Evolutionary conservation across 352 stramenopile genomes (phyloP).

Genomic region (Pythium biforme): DNA sequence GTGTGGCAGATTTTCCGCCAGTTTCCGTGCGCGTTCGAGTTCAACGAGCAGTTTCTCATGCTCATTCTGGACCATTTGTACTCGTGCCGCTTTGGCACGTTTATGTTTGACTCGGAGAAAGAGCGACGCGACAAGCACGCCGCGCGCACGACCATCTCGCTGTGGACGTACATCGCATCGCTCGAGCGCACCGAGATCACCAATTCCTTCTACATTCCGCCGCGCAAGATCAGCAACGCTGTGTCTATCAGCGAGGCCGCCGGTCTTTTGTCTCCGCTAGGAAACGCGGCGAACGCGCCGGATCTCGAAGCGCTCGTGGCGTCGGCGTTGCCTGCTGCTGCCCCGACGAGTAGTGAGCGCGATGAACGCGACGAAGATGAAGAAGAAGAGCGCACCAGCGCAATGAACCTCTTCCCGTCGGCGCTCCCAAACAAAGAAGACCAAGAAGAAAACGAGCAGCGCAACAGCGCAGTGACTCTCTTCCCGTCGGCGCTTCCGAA

Average conservation of each 20-base stretch:
- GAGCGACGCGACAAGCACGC: conserved; percentile 55
- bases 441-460: conserved; percentile 4
- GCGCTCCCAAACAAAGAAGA: neutral
- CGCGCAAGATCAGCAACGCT: neutral
- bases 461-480: conserved; percentile 2
- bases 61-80: conserved; percentile 82
- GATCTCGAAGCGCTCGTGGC: conserved; percentile 4
- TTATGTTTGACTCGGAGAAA: conserved; percentile 95
- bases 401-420: conserved; percentile 10
- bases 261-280: neutral
- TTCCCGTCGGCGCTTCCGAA: conserved; percentile 6
- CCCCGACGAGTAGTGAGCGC: neutral
- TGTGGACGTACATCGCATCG: conserved; percentile 77
- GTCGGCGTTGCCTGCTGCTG: neutral
- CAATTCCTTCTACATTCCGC: conserved; percentile 74
- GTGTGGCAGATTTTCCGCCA: conserved; percentile 79
- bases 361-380: conserved; percentile 14
- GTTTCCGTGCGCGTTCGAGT: conserved; percentile 83
- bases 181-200: conserved; percentile 56
- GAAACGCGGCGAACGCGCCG: neutral
- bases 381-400: neutral
- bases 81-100: conserved; percentile 87
- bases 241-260: conserved; percentile 9
- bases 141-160: conserved; percentile 52
- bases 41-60: conserved; percentile 83